Base-by-base conservation (phyloP, 441 rosid species). In the Arabidopsis lyrata region DNA sequence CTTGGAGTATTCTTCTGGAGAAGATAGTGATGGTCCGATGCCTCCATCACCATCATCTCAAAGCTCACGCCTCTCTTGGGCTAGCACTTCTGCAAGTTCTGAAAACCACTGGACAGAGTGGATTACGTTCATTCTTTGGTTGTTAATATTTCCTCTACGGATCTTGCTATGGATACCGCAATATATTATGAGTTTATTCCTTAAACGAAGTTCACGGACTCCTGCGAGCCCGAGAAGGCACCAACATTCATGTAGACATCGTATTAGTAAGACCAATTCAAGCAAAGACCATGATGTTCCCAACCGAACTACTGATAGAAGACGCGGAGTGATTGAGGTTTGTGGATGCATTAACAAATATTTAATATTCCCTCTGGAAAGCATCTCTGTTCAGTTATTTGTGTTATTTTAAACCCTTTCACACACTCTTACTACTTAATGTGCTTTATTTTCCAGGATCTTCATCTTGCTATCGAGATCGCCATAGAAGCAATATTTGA, bases 281-380 rank as follows among this genome's bases (percentile, higher is more conserved):
- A 69, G 74, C 31, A 92, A 85, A 82, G 89, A 95, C 69, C 84
- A 87, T 80, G 83, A 88, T 81, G 83, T 87, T 64, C 86, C 94
- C 65, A 90, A 87, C 68, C 87, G 88, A 49, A 63, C 96, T 53
- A 92, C 90, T 54, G 99, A 92, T 74, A 81, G 89, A 85, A 89
- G 99, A 78, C 98, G 98, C 14, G 99, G 99, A 72, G 95, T 95
- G 75, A 78, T 95, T 72, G 99, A 95, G 99, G 99, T 92, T 78
- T 77, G 70, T 84, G 11, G 63, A 71, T 66, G 53, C 31, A 6
- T 48, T 29, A 61, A 12, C 34, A 34, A 54, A 18, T 69, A 65
- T 34, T 22, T 54, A 5, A 9, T 45, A 63, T 27, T 56, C 8
- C 18, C 53, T 47, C 27, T 48, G 18, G 38, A 55, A 42, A 22